A percentile compares a stretch with the other conserved stretches of the same genome.
Evolutionary conservation across 345 rosid genomes (phyloP).

Genomic region (Aquilaria sinensis): DNA sequence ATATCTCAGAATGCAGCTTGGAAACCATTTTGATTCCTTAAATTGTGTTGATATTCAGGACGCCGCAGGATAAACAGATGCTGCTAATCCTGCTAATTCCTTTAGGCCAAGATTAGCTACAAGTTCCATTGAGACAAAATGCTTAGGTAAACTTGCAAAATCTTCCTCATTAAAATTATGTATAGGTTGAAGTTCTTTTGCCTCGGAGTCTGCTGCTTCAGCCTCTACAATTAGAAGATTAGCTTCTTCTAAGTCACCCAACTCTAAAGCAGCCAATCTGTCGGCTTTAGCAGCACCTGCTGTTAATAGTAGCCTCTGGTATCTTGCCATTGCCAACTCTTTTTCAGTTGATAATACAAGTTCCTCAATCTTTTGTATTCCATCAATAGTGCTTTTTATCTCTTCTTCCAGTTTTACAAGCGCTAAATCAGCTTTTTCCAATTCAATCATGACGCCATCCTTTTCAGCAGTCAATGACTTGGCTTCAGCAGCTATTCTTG

Average conservation of each 20-base stretch:
- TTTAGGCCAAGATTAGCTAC: constrained; percentile 49
- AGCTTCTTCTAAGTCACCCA: constrained; percentile 73
- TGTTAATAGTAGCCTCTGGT: constrained; percentile 55
- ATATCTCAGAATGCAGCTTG: constrained; percentile 1
- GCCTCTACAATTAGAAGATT: constrained; percentile 66
- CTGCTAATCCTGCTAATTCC: constrained; percentile 58
- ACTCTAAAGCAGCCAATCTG: constrained; percentile 71
- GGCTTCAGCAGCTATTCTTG: constrained; percentile 78
- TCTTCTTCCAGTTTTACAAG: constrained; percentile 53
- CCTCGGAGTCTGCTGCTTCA: constrained; percentile 70
- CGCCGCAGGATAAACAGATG: constrained; percentile 27
- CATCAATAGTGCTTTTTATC: constrained; percentile 48
- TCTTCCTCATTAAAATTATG: constrained; percentile 55
- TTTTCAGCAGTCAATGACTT: constrained; percentile 71
- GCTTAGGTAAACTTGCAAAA: constrained; percentile 35
- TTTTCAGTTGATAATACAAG: constrained; percentile 57
- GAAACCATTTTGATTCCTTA: neutral
- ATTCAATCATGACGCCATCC: constrained; percentile 45
- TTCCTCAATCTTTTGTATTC: constrained; percentile 56
- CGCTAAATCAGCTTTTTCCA: constrained; percentile 43
- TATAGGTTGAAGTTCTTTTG: constrained; percentile 45
- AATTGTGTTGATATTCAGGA: constrained; percentile 9
- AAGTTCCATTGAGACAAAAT: constrained; percentile 73
- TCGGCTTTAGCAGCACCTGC: constrained; percentile 67
- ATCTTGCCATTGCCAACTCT: constrained; percentile 68